These are phyloP conservation scores for Scedosporium boydii DNA, from an alignment of 2,329 filamentous ascomycete genomes.

Conservation along the genomic window DNA sequence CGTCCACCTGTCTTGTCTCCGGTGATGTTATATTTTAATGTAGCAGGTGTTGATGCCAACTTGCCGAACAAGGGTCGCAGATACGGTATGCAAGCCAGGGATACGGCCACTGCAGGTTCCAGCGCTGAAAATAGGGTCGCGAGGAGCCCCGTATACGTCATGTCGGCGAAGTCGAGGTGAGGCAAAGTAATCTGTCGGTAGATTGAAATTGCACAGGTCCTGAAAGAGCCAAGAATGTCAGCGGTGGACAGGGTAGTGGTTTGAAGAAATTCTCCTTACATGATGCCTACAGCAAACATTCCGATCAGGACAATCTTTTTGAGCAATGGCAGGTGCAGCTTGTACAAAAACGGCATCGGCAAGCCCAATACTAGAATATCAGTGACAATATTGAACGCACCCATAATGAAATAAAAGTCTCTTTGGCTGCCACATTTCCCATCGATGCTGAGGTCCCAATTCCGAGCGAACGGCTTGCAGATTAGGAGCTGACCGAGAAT, in stretches of 20 bases:
- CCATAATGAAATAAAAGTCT: constrained; percentile 19
- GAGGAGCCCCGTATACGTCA: constrained; percentile 16
- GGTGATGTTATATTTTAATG: neutral
- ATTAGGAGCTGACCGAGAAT: constrained; percentile 14
- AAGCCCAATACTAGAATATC: constrained; percentile 21
- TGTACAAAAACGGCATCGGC: constrained; percentile 21
- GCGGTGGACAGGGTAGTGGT: neutral
- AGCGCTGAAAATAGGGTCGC: constrained; percentile 25
- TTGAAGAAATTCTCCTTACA: constrained; percentile 15
- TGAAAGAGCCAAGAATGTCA: constrained; percentile 10
- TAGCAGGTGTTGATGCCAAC: neutral
- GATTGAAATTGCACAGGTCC: constrained; percentile 23
- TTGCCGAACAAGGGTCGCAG: constrained; percentile 27
- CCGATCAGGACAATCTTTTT: constrained; percentile 20
- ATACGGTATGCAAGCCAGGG: constrained; percentile 28
- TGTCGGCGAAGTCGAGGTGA: constrained; percentile 7
- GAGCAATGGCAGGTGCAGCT: constrained; percentile 18
- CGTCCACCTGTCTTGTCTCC: neutral
- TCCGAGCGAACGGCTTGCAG: constrained; percentile 25
- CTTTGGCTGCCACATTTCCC: constrained; percentile 22
- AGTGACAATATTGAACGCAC: constrained; percentile 21
- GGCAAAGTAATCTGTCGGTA: constrained; percentile 18
- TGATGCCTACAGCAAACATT: constrained; percentile 22
- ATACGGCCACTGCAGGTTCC: constrained; percentile 28
- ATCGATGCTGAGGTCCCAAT: constrained; percentile 22